Base-by-base conservation (phyloP, 768 basidiomycete species). In the Boletus coccyginus region DNA sequence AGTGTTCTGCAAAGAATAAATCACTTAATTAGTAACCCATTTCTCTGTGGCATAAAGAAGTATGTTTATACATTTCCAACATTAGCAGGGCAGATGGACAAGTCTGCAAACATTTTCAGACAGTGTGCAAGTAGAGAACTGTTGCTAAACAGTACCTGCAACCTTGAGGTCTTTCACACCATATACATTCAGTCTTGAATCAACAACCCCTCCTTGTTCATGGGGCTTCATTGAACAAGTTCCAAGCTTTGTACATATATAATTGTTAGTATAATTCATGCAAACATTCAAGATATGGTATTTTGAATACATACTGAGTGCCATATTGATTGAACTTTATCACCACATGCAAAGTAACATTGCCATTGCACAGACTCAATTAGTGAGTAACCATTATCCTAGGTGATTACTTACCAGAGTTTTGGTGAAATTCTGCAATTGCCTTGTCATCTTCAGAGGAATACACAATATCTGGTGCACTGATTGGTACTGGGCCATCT, bases 211-310 rank as follows among this genome's bases (percentile, higher is more conserved):
- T 11, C 32, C 32, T 33, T 33, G 32, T 12, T 33, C 32, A 33
- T 33, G 11, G 32, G 32, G 13, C 65, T 85, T 85, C 85, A 87
- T 87, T 0, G 84, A 78, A 53, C 83, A 85, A 0, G 84, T 86
- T 35, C 84, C 84, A 13, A 83, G 71, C 82, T 84, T 29, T 31
- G 16, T 21, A 21, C 21, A 21, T 14, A 21, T 1, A 38, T 29
- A 8, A 40, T 40, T 27, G 27, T 32, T 10, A 31, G 6, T 33
- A 38, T 36, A n/a, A 52, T n/a, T 39, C 36, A 24, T 33, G 33
- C 5, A 38, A 35, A 27, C 27, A 27, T 27, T 27, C 27, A 27
- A n/a, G 16, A 11, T 24, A 16, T 27, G 47, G 39, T 27, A 19
- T 7, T 43, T 17, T 17, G 5, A 11, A 24, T 39, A 13, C 60